Conservation (phyloP, 192 early-diverging fungal genomes). For the Pecoramyces ruminantium region DNA sequence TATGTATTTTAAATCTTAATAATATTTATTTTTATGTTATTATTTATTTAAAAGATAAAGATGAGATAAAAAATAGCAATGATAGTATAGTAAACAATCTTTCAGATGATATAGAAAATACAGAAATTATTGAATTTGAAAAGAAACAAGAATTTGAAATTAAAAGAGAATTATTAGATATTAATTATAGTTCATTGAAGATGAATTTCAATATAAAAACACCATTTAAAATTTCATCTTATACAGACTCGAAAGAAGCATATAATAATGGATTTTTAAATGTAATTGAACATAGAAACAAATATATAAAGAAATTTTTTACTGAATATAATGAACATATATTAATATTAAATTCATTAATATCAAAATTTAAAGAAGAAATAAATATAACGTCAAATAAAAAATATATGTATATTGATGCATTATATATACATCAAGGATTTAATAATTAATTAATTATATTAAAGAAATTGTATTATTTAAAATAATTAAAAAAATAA, state of each 20-base stretch:
- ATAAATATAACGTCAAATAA: neutral
- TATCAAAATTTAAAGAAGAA: neutral
- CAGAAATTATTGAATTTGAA: neutral
- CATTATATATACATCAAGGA: neutral
- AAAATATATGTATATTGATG: neutral
- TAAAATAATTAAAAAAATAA: too few species aligned
- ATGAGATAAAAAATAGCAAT: too few species aligned
- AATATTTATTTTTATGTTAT: too few species aligned
- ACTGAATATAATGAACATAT: neutral
- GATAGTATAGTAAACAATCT: too few species aligned
- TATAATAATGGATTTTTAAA: neutral
- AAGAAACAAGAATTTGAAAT: neutral
- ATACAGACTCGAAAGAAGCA: neutral
- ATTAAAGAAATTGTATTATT: too few species aligned
- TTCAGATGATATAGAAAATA: too few species aligned
- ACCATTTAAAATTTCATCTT: neutral
- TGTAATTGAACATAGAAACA: neutral
- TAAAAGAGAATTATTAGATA: neutral
- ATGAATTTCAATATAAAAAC: neutral
- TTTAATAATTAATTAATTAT: neutral
- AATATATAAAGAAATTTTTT: neutral
- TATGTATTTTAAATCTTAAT: too few species aligned
- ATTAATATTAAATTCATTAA: neutral
- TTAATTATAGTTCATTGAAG: neutral
- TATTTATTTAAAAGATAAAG: too few species aligned